Base-by-base conservation (phyloP, 345 rosid genomes). In the Acer yangbiense region DNA sequence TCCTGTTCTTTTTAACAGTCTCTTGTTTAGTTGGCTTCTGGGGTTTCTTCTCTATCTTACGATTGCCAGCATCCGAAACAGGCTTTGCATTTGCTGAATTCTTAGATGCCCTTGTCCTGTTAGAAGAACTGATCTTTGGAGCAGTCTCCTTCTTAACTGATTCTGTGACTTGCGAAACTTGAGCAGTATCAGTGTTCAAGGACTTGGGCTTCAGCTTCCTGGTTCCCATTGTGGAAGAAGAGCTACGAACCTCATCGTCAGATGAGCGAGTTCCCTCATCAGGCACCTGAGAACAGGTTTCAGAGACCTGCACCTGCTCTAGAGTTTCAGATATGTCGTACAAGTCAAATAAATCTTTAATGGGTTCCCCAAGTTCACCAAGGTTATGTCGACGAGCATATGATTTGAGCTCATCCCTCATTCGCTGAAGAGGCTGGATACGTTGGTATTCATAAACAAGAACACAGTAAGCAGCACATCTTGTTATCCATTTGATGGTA, bases 361-460 rank as follows among this genome's bases (percentile, higher is more conserved):
- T 77, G 21, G 82, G 46, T 65, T 88, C 93, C 17, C 77, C 88
- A 41, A 81, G 77, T 81, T 89, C 98, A 60, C 81, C 65, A 65
- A 93, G 85, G 74, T 86, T 84, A 80, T 93, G 82, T 44, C 92
- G 90, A 17, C 87, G 74, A 27, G 85, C 81, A 73, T 95, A 95
- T 3, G 91, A 88, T 81, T 84, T 95, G 74, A 95, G 86, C 84
- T 91, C 98, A 32, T 92, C 87, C 77, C 83, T 80, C 95, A 95
- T 87, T 78, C 77, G 72, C 79, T 89, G 90, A 73, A 87, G 71
- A 9, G 94, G 97, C 98, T 95, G 84, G 1, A 79, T 13, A n/a
- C 20, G n/a, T 43, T 43, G 46, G 8, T 43, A 43, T 43, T 43
- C 46, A 43, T 43, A 35, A 35, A 35, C 39, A 35, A 44, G 11